Base-by-base conservation (phyloP, 192 early-diverging fungal genomes). In the Backusella luteola region DNA sequence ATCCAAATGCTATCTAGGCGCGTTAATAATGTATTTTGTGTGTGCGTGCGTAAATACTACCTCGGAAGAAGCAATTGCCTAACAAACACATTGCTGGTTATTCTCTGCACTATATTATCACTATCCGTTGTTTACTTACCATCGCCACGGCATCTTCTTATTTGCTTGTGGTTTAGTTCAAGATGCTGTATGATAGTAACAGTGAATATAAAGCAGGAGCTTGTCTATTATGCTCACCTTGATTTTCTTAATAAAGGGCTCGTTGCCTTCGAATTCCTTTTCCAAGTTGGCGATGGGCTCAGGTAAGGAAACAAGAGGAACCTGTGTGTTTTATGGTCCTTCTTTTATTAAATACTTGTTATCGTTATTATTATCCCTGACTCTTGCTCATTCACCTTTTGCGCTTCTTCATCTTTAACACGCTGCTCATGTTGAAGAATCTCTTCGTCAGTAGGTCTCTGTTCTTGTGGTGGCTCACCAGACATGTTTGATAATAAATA, bases 11-110 rank as follows among this genome's bases (percentile, higher is more conserved):
- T 90, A 73, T 36, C 39, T 34, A 32, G 35, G 21, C 36, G 21
- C 23, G 23, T 39, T 15, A 8, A 39, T 49, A 71, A 3, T 11
- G 5, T 19, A 19, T 42, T 34, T 38, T 19, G 5, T 49, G 14
- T 53, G 12, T 32, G 32, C 32, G 2, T 32, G 32, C 32, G 32
- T 32, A 39, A 39, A 19, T 53, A n/a, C 23, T 29, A 87, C 89
- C 89, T 83, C 89, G 73, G 75, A 88, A 90, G 68, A 90, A 90
- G 73, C 89, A 90, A 71, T 89, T 90, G 49, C 89, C 87, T 88
- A 67, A 32, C n/a, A 23, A 34, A 69, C 1, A 11, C 15, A 66
- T 53, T 67, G 29, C 8, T 34, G 67, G 39, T 63, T 29, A 63
- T 44, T 32, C 4, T 7, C 66, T 17, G 39, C 34, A 11, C 46